Evolutionary conservation across 73 alveolate genomes (phyloP), one percentile per base, ranked within the genome.

Genomic region (Breviolum minutum): DNA sequence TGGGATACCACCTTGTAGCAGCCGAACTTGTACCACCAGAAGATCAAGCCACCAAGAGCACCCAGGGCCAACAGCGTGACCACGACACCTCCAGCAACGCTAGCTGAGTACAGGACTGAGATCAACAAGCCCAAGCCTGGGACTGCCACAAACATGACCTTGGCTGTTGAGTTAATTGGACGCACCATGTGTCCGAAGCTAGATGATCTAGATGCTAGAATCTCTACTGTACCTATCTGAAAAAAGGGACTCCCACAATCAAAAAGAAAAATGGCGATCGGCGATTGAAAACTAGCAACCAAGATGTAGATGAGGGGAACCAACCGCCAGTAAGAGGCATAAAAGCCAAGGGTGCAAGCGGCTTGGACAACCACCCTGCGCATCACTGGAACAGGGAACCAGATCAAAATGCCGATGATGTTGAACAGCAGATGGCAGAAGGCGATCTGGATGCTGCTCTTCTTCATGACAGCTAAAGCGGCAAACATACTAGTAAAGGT

Each of bases 261-360:
- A 13, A 71, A 8, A 22, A 71, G 13, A 11, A 71, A 13, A 30
- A 13, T 8, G 26, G 40, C 10, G 81, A 6, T 70, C 19, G 32
- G 32, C 29, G 13, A 8, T 20, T 27, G 61, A 27, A 30, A 48
- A 26, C 91, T 29, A 82, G 73, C 17, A 82, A 84, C 80, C 95
- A 86, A 40, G 95, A 86, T 86, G 95, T 86, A 86, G 63, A 86
- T 86, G 54, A 86, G 30, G 7, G 95, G 95, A 14, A 64, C 82
- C 30, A 62, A 5, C 66, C 95, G 95, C 95, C 95, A 86, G 19
- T 86, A 86, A 12, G 80, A 86, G n/a, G 95, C 95, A 26, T 83
- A 83, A 60, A 83, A 54, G 60, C 92, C 92, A 30, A 83, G 22
- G 29, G 92, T 83, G 92, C 95, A 86, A 6, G 95, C 95, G 8